These are phyloP conservation scores for Acer saccharum DNA, from an alignment of 345 rosid species.

Conservation along the genomic window DNA sequence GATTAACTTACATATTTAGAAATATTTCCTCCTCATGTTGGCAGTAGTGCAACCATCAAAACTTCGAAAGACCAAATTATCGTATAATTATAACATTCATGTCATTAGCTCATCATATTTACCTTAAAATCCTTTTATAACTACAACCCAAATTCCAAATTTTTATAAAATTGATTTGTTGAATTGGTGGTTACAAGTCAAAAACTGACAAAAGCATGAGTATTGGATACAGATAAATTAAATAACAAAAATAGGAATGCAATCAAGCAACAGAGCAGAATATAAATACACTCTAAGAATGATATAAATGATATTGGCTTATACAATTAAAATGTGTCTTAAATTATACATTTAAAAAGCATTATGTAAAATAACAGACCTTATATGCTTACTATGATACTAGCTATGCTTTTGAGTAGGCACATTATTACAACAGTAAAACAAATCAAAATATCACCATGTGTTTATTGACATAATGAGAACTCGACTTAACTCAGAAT, in stretches of 20 bases:
- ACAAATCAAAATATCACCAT: no score
- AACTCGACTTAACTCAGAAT: no score
- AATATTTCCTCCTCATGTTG: slow-evolving; percentile 12
- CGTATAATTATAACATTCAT: slow-evolving; percentile 47
- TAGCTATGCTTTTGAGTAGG: background rate
- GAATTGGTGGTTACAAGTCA: background rate
- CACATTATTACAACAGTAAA: background rate
- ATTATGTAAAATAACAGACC: background rate
- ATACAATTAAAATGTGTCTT: background rate
- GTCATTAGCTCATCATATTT: slow-evolving; percentile 18
- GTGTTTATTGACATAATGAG: no score
- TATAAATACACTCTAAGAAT: background rate
- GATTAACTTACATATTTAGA: slow-evolving; percentile 26
- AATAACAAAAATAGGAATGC: background rate
- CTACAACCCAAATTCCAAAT: background rate
- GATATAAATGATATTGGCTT: background rate
- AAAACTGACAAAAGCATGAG: background rate
- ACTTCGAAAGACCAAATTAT: slow-evolving; percentile 19
- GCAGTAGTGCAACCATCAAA: slow-evolving; percentile 26
- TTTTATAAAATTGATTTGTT: background rate
- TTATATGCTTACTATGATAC: background rate
- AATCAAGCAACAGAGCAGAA: background rate
- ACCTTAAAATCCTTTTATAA: background rate
- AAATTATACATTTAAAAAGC: background rate
- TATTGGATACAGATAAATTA: background rate